Base-by-base conservation (phyloP, 2,329 filamentous ascomycete genomes). In the Penicillium nordicum region DNA sequence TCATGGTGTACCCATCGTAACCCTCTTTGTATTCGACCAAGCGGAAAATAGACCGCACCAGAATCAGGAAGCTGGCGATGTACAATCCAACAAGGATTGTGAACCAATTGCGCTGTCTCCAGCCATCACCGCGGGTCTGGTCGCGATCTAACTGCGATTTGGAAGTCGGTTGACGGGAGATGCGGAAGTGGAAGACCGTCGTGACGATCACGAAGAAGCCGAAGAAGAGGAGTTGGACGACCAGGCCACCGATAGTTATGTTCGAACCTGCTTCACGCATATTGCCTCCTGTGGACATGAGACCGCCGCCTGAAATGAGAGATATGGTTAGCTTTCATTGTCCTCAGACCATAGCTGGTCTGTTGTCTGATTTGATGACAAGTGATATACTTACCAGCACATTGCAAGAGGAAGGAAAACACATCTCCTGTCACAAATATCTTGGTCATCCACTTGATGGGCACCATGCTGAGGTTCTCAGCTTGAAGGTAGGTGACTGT, bases 201-300 rank as follows among this genome's bases (percentile, higher is more conserved):
- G 82, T 77, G 2, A 78, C 78, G 6, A 78, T 56, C 42, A 82
- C 72, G 64, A 88, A 88, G 46, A 85, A 71, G 23, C 76, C 78
- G 57, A 88, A 86, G 57, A 82, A 78, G 47, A 83, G 46, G 30
- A 88, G 76, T 63, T 88, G 85, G 18, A 86, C 67, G 42, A 82
- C 70, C 1, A 88, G 72, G 1, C 85, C 84, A 1, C 63, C 80
- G 6, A 86, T 70, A 23, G 87, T 78, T 48, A 87, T 73, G 23
- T 70, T 62, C 16, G 64, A 61, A 16, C 69, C 69, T 4, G 46
- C 57, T 1, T 60, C 37, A 27, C 61, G 63, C 25, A 57, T 53
- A 8, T 49, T 58, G 1, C 50, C 60, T n/a, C 63, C 61, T 21
- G 60, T 53, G 0, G 65, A 58, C 67, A 71, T 71, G 37, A 70